Base-by-base conservation (phyloP, 495 filamentous ascomycete species). In the Penicillium steckii region DNA sequence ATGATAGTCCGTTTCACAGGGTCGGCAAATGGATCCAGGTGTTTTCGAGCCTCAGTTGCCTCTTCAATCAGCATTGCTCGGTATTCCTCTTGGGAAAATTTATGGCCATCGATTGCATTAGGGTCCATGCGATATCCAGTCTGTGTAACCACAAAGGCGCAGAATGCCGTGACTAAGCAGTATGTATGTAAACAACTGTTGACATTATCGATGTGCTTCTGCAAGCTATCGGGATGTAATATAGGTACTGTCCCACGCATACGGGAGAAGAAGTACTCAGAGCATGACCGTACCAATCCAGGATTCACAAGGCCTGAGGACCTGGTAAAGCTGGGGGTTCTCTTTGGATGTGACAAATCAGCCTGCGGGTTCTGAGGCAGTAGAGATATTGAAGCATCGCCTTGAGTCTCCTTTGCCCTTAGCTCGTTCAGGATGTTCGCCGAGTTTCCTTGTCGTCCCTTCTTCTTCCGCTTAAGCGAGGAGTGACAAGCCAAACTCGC, bases 381-480 rank as follows among this genome's bases (percentile, higher is more conserved):
- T 15, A 21, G 45, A n/a, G 45, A 23, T 2, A 19, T 43, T 12
- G 22, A 40, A 37, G 25, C n/a, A 67, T n/a, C 74, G 72, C 30
- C 79, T 74, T 85, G 80, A 55, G 75, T 73, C 54, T 88, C 84
- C 10, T 72, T 87, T 64, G 86, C 82, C 55, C 85, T 79, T 27
- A 91, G 70, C 64, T 91, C 86, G 53, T 80, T 87, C 60, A 95
- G 89, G 44, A 92, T 84, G 71, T 90, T 93, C 33, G 90, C 89
- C 46, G 88, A 74, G 57, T 82, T 86, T 49, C 89, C 88, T 68
- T 93, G 92, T 26, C 88, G 88, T 0, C 89, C 90, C 70, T 92
- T 91, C 73, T 91, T 92, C 71, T 89, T 88, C 0, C 87, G 89
- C 40, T 91, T 84, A n/a, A 86, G 81, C 72, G 90, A 85, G 76